Conservation (phyloP, 345 rosid genomes). For the Iberis pinnata region DNA sequence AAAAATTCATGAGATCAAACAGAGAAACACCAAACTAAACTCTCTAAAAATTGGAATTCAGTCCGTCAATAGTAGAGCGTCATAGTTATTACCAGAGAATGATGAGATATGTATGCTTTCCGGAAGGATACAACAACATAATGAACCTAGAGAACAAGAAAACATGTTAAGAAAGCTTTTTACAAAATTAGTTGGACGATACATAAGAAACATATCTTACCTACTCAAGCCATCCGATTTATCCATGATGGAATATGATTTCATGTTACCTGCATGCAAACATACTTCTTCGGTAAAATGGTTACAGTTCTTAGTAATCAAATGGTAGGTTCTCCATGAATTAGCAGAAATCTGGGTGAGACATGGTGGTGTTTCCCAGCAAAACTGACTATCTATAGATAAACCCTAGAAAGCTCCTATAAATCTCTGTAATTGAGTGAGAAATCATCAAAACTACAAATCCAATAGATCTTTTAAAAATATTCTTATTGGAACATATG, state of each 20-base stretch:
- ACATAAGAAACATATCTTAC: slow-evolving; percentile 35
- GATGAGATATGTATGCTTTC: slow-evolving; percentile 75
- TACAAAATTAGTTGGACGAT: neutral
- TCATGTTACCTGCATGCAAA: slow-evolving; percentile 61
- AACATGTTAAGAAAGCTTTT: neutral
- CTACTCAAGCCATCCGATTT: slow-evolving; percentile 74
- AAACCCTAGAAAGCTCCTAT: slow-evolving; percentile 85
- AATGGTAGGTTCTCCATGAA: slow-evolving; percentile 81
- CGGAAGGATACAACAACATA: slow-evolving; percentile 88
- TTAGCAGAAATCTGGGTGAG: slow-evolving; percentile 52
- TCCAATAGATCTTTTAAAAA: too few species aligned
- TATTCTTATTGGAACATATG: too few species aligned
- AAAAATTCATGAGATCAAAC: too few species aligned
- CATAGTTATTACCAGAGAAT: slow-evolving; percentile 71
- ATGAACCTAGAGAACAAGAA: slow-evolving; percentile 58
- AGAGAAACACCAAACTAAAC: too few species aligned
- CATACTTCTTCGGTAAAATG: slow-evolving; percentile 83
- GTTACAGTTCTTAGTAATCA: slow-evolving; percentile 91
- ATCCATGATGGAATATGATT: slow-evolving; percentile 92
- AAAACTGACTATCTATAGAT: slow-evolving; percentile 67
- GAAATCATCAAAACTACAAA: too few species aligned
- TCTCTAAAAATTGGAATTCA: too few species aligned
- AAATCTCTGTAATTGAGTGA: too few species aligned
- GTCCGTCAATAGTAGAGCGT: too few species aligned
- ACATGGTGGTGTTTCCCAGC: slow-evolving; percentile 61